Evolutionary conservation across 441 rosid species (phyloP).

Genomic region (Metrosideros polymorpha): DNA sequence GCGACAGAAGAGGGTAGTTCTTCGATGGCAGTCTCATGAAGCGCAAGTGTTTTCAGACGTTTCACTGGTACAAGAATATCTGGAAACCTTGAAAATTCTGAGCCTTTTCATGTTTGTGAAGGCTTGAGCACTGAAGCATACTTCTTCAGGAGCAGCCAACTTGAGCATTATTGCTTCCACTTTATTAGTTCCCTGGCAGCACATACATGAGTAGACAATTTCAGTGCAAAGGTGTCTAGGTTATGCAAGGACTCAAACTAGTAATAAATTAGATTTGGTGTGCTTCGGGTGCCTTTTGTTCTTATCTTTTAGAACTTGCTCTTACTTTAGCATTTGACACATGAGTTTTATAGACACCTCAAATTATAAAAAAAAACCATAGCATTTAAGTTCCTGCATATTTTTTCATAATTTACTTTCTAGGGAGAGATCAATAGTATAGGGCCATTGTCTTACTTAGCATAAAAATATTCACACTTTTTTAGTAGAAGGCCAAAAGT

Average conservation of each 20-base stretch:
- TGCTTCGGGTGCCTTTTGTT: not conserved
- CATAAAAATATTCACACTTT: no score
- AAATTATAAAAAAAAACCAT: no score
- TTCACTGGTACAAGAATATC: not conserved
- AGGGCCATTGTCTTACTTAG: no score
- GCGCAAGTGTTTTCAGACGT: not conserved
- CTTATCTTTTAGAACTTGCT: not conserved
- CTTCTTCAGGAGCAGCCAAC: not conserved
- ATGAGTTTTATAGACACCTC: not conserved
- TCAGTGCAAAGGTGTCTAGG: not conserved
- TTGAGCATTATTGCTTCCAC: not conserved
- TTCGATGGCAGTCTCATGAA: not conserved
- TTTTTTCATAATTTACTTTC: no score
- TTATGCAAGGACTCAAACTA: not conserved
- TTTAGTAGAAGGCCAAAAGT: no score
- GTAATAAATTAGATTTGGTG: not conserved
- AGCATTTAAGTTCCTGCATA: no score
- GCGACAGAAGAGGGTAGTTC: not conserved
- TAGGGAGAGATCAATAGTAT: no score
- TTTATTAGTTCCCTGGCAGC: not conserved
- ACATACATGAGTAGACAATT: not conserved
- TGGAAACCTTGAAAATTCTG: not conserved
- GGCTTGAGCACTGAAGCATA: not conserved
- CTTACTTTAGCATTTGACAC: not conserved
- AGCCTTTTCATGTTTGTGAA: not conserved